These are phyloP conservation scores for Monosiga brevicollis DNA, from an alignment of 78 protist genomes.

Conservation along the genomic window DNA sequence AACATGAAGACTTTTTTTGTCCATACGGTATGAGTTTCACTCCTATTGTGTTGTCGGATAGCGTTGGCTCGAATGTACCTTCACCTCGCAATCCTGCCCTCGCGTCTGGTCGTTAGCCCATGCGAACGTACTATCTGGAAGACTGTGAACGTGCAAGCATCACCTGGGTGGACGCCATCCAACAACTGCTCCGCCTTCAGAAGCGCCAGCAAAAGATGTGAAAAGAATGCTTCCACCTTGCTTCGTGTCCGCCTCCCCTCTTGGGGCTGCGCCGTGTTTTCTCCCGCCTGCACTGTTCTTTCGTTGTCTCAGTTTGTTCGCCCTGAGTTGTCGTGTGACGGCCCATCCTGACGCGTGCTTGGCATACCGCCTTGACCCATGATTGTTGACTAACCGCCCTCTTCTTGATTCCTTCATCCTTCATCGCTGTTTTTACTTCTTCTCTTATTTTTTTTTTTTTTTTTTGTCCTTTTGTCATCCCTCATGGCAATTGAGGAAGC, in stretches of 20 bases:
- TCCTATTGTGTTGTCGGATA: background rate
- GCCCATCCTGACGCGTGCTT: no score
- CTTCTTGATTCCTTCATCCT: no score
- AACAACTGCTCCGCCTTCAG: background rate
- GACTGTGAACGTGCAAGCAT: background rate
- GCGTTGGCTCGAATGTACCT: background rate
- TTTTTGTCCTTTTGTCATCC: background rate
- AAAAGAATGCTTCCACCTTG: background rate
- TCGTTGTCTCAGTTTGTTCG: background rate
- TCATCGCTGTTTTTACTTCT: background rate
- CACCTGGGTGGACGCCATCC: background rate
- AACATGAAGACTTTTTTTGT: background rate
- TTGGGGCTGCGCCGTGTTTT: background rate
- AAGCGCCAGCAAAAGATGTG: background rate
- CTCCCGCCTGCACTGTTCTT: background rate
- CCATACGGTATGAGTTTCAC: background rate
- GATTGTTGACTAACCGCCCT: no score
- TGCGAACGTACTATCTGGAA: conserved; percentile 5
- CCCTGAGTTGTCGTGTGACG: background rate
- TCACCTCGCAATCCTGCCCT: background rate
- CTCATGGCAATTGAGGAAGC: background rate
- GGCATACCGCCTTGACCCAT: no score
- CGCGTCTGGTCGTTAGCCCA: background rate
- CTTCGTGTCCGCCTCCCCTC: background rate
- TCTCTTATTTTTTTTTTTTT: no score